Base-by-base conservation (phyloP, 2,329 filamentous ascomycete species). In the Aspergillus thermomutatus region DNA sequence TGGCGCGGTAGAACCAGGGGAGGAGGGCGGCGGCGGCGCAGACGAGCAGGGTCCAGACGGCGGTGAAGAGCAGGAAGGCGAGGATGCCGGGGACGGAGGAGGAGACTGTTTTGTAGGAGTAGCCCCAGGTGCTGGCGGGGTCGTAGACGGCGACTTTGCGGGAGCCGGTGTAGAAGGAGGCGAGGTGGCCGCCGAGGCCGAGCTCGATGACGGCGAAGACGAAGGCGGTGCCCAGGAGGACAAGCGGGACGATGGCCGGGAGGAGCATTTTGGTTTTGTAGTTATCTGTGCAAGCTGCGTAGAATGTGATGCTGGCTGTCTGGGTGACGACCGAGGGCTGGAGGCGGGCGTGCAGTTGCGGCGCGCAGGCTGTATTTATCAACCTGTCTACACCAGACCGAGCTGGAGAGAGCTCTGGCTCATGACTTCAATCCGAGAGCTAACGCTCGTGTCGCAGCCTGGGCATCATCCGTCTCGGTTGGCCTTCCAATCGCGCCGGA, bases 131-230 rank as follows among this genome's bases (percentile, higher is more conserved):
- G 1, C 25, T 17, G 31, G 2, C 3, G 31, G 14, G 2, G 31
- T 37, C 31, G 31, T 37, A 37, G 14, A 17, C 5, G 31, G 5
- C 4, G n/a, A 50, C 47, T 9, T 49, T 43, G 28, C 19, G n/a
- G n/a, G 17, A 46, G 14, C 54, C 59, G 17, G 40, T 43, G 26
- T 27, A 64, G 26, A 27, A 25, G 26, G 58, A 56, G 6, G 59
- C 51, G 1, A 61, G 49, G 55, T 66, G 66, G 31, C 59, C 69
- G 8, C 56, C 52, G 7, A 72, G 53, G n/a, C 68, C 69, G 14
- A 72, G 55, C 52, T 72, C 67, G 9, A 70, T 47, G 27, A 71
- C 58, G 11, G 67, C 61, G 46, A 69, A 70, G 57, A 53, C 55
- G 19, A 70, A 48, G 1, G 60, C 60, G 2, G 61, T 63, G 49